Evolutionary conservation across 1,284 basidiomycete species (phyloP), one percentile per base, ranked within the genome.

Genomic region (Irpex sp.): DNA sequence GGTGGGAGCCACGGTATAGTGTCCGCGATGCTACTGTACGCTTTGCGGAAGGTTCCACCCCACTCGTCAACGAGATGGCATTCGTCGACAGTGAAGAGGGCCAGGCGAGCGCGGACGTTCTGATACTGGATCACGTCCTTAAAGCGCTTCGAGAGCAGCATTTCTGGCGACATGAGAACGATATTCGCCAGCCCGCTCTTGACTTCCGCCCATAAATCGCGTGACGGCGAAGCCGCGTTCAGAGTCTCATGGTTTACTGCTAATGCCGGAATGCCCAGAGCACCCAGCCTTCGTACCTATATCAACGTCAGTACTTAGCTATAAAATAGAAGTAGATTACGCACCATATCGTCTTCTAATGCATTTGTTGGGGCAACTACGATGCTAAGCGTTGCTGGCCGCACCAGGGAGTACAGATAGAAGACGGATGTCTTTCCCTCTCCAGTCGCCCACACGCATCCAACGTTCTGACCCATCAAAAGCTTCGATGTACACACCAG

Each of bases 401-500:
- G 55, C n/a, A 53, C 62, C 1, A 65, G 8, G 10, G 57, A 58
- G 6, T 60, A 56, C 51, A 65, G 56, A 39, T 63, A 63, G 8
- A 65, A 57, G 14, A 65, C 28, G 2, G 60, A 59, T n/a, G 62
- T 57, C 36, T 65, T 65, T 8, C 64, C 62, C 42, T 60, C 58
- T 16, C 64, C 64, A 10, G 64, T 65, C 5, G 64, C 64, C n/a
- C 28, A 36, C 36, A 59, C 23, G 7, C 33, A 53, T 2, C 45
- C 49, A 2, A 59, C 23, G 21, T 42, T 45, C 18, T 60, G 37
- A 5, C 52, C 59, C 19, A 48, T 47, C 2, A 60, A 54, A 16
- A 60, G 54, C 16, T 54, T 7, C 6, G 42, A 42, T 5, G 42
- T 45, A n/a, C 42, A 45, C n/a, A 45, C n/a, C 5, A 45, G 42